phyloP scores from a whole-genome alignment of 805 yeast species.

The Hagleromyces aurorensis region DNA sequence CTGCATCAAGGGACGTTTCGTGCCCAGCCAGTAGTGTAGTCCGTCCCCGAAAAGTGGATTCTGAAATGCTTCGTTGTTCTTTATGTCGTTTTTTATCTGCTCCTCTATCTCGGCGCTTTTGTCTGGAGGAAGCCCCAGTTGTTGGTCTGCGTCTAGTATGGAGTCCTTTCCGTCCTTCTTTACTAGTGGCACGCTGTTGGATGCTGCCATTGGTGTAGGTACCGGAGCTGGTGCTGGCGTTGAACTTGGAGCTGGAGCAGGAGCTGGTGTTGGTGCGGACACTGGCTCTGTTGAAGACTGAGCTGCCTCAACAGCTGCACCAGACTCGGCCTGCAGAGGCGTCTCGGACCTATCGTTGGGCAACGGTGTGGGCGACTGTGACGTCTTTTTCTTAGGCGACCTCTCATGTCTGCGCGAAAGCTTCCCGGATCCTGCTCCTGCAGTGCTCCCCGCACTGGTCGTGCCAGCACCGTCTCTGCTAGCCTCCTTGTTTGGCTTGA shows the following conservation, averaged over 20 bases:
- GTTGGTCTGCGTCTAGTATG: slow-evolving; percentile 4
- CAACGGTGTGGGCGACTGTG: slow-evolving; percentile 17
- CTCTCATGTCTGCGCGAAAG: slow-evolving; percentile 22
- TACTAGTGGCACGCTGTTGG: slow-evolving; percentile 1
- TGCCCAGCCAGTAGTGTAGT: slow-evolving; percentile 23
- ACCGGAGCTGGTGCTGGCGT: slow-evolving; percentile 2
- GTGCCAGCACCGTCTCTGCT: no score
- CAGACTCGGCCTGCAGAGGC: no score
- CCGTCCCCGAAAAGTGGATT: slow-evolving; percentile 27
- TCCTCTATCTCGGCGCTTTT: slow-evolving; percentile 23
- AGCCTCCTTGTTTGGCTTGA: slow-evolving; percentile 37
- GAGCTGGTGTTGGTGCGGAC: slow-evolving; percentile 12
- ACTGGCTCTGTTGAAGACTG: no score
- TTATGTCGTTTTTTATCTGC: slow-evolving; percentile 20
- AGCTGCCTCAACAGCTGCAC: slow-evolving; percentile 13
- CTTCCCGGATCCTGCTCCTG: no score
- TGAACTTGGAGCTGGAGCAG: slow-evolving; percentile 12
- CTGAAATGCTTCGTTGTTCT: slow-evolving; percentile 20
- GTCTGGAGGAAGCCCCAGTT: slow-evolving; percentile 24
- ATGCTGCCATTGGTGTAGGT: slow-evolving; percentile 1
- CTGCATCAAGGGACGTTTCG: slow-evolving; percentile 25
- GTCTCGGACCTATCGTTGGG: slow-evolving; percentile 5
- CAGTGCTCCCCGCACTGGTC: no score
- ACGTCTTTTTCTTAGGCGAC: slow-evolving; percentile 33
- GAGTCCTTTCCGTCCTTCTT: background rate